A percentile compares a stretch with the other conserved stretches of the same genome.
phyloP scores from a whole-genome alignment of 148 eudicot species.

The Rhododendron henanense region DNA sequence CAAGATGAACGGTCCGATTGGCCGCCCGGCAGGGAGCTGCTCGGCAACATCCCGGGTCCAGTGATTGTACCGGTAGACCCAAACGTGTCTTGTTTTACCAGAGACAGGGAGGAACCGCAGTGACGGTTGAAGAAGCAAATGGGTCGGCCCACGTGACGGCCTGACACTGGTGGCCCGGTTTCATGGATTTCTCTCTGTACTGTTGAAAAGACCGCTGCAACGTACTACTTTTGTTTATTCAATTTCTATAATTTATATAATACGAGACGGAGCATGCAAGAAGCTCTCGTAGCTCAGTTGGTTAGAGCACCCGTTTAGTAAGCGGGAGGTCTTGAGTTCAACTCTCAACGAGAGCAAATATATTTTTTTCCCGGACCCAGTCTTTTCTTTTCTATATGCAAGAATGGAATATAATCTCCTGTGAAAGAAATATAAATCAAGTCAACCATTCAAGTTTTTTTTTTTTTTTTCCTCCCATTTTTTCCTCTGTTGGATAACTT shows the following conservation, averaged over 20 bases:
- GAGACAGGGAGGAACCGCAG: neutral
- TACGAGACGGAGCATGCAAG: accelerated
- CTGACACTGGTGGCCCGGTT: neutral
- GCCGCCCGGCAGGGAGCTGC: too few species aligned
- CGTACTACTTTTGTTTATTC: too few species aligned
- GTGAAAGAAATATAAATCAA: too few species aligned
- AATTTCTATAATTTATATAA: too few species aligned
- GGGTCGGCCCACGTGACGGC: neutral
- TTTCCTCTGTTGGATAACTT: too few species aligned
- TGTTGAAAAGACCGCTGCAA: too few species aligned
- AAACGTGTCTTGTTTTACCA: neutral
- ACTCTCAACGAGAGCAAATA: slow-evolving; percentile 30
- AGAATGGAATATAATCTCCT: too few species aligned
- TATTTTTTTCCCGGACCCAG: too few species aligned
- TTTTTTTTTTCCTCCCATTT: too few species aligned
- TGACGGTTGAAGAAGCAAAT: neutral
- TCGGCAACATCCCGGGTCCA: too few species aligned
- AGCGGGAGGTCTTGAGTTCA: slow-evolving; percentile 30
- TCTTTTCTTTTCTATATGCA: too few species aligned
- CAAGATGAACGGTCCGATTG: accelerated
- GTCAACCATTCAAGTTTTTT: too few species aligned
- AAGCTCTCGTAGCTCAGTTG: slow-evolving; percentile 26
- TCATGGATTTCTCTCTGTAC: neutral
- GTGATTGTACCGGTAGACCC: neutral
- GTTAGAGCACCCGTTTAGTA: slow-evolving; percentile 33